Evolutionary conservation across 2,329 filamentous ascomycete genomes (phyloP).

Genomic region (Samsoniella hepiali): DNA sequence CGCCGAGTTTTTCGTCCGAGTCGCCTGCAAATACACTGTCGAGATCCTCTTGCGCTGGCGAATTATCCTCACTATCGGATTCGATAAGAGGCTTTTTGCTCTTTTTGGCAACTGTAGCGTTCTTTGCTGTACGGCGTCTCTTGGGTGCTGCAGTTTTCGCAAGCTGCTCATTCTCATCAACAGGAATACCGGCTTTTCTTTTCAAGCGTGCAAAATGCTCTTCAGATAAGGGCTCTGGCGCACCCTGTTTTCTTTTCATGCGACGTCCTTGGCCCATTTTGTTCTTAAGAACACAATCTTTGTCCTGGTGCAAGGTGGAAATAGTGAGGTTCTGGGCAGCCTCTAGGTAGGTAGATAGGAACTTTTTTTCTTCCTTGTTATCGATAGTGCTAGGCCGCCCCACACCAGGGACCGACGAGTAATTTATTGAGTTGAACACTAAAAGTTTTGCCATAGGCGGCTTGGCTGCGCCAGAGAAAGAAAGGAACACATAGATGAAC

Average conservation of each 20-base stretch:
- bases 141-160: constrained; percentile 64
- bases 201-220: constrained; percentile 74
- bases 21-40: constrained; percentile 43
- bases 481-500: no score
- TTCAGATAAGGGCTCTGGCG: constrained; percentile 79
- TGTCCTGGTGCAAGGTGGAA: not conserved
- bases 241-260: constrained; percentile 94
- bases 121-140: constrained; percentile 36
- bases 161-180: constrained; percentile 44
- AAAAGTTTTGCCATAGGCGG: no score
- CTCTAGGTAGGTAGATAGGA: not conserved
- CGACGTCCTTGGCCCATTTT: constrained; percentile 83
- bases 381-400: constrained; percentile 10
- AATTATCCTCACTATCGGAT: constrained; percentile 22
- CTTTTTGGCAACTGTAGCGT: constrained; percentile 30
- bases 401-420: not conserved
- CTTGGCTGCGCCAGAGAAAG: no score
- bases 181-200: constrained; percentile 74
- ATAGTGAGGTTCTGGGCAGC: not conserved
- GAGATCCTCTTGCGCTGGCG: constrained; percentile 31
- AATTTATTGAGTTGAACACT: not conserved
- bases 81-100: not conserved
- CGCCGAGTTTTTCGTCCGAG: constrained; percentile 44
- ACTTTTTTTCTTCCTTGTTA: constrained; percentile 14
- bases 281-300: not conserved